Percentiles rank a stretch among this genome's conserved stretches.
phyloP scores from a whole-genome alignment of 2,329 filamentous ascomycete species.

The Calcarisporium arbuscula region DNA sequence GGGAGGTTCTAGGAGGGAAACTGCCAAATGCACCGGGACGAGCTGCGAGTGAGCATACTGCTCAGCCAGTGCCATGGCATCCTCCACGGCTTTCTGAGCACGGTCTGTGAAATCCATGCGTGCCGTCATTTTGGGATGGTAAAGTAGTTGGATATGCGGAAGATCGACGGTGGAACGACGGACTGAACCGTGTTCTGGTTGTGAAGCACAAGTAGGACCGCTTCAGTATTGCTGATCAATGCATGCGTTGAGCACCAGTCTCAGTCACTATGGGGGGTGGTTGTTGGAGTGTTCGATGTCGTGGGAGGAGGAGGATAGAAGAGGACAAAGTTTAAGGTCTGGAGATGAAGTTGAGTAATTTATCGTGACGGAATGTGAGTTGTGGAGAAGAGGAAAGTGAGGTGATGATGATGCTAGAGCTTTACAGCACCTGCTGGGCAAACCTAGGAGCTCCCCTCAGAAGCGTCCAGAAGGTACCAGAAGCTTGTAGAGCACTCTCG shows the following conservation, averaged over 20 bases:
- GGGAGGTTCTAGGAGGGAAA: constrained; percentile 70
- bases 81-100: constrained; percentile 81
- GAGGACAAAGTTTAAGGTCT: too few relatives aligned
- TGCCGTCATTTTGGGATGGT: constrained; percentile 53
- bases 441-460: too few relatives aligned
- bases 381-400: not conserved
- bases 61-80: constrained; percentile 81
- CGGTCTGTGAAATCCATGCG: constrained; percentile 91
- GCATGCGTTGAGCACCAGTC: too few relatives aligned
- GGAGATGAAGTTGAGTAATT: constrained; percentile 1
- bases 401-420: constrained; percentile 1
- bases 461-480: constrained; percentile 24
- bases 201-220: not conserved
- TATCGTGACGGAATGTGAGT: not conserved
- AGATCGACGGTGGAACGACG: not conserved
- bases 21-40: constrained; percentile 81
- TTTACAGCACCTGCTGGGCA: constrained; percentile 4
- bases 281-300: too few relatives aligned
- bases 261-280: too few relatives aligned
- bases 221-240: too few relatives aligned
- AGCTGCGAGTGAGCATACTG: constrained; percentile 90
- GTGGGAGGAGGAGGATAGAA: too few relatives aligned
- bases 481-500: constrained; percentile 23
- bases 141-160: not conserved
- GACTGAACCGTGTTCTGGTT: not conserved